Evolutionary conservation across 2,329 filamentous ascomycete species (phyloP).

Genomic region (Xylaria sp.): DNA sequence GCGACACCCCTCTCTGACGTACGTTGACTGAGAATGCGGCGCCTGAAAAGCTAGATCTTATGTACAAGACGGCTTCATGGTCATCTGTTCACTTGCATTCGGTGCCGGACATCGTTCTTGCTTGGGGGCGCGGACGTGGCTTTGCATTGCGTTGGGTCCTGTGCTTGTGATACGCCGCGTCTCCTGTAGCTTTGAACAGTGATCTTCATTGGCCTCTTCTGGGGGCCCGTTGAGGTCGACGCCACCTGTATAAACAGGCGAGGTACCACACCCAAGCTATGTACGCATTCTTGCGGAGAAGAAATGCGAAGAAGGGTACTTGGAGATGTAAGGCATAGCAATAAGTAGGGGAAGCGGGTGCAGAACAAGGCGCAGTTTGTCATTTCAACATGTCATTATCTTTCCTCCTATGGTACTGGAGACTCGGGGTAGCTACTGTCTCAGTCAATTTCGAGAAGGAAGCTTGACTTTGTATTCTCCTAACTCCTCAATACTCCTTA

Average conservation of each 20-base stretch:
- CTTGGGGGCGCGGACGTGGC: constrained; percentile 15
- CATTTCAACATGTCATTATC: constrained; percentile 11
- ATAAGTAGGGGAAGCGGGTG: neutral
- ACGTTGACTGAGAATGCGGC: neutral
- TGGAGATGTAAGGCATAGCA: neutral
- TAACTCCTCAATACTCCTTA: neutral
- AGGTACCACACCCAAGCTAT: neutral
- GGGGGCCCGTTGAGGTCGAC: neutral
- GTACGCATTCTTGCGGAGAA: neutral
- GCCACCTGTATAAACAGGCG: constrained; percentile 5
- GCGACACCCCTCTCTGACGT: constrained; percentile 11
- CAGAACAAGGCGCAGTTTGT: constrained; percentile 8
- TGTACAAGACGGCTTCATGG: constrained; percentile 3
- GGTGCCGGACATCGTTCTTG: neutral
- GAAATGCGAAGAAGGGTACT: constrained; percentile 6
- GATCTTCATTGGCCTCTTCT: constrained; percentile 4
- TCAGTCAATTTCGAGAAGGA: neutral
- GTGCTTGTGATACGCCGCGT: neutral
- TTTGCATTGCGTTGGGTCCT: constrained; percentile 23
- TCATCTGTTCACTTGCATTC: constrained; percentile 23
- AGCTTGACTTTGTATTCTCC: neutral
- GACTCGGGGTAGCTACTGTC: neutral
- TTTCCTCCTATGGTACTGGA: neutral
- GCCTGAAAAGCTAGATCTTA: neutral
- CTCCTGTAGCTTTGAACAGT: neutral